phyloP scores from a whole-genome alignment of 2,329 filamentous ascomycete species.

The Herpotrichia juniperi region DNA sequence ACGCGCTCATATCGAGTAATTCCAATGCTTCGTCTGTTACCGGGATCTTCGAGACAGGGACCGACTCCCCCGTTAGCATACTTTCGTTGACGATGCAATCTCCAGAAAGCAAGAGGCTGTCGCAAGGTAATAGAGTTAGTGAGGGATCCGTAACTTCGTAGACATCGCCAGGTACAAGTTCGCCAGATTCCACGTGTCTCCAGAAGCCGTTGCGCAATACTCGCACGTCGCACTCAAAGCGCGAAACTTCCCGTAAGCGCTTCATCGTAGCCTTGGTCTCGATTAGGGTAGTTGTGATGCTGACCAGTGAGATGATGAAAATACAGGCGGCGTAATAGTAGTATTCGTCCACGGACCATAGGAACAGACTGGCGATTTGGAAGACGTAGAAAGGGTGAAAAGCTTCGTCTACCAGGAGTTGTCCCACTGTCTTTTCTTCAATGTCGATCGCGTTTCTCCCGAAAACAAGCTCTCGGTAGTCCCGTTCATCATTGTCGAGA shows the following conservation, averaged over 20 bases:
- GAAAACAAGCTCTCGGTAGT: slow-evolving; percentile 82
- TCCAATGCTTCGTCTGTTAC: slow-evolving; percentile 80
- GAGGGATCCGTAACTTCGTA: slow-evolving; percentile 97
- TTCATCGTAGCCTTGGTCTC: slow-evolving; percentile 94
- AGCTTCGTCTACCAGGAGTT: slow-evolving; percentile 90
- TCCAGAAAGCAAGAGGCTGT: slow-evolving; percentile 87
- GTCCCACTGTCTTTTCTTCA: slow-evolving; percentile 81
- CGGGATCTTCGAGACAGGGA: slow-evolving; percentile 92
- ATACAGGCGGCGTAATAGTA: slow-evolving; percentile 98
- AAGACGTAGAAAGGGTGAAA: slow-evolving; percentile 99
- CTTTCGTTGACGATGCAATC: slow-evolving; percentile 99
- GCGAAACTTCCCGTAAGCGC: slow-evolving; percentile 86
- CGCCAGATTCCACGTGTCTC: slow-evolving; percentile 83
- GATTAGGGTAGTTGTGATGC: slow-evolving; percentile 85
- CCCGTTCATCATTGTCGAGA: slow-evolving; percentile 87
- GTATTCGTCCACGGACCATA: slow-evolving; percentile 96
- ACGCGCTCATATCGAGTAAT: slow-evolving; percentile 76
- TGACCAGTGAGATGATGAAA: slow-evolving; percentile 90
- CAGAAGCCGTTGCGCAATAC: slow-evolving; percentile 95
- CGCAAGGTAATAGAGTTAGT: slow-evolving; percentile 85
- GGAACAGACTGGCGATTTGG: slow-evolving; percentile 88
- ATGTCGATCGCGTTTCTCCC: slow-evolving; percentile 92
- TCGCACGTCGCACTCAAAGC: slow-evolving; percentile 93
- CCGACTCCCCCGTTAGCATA: slow-evolving; percentile 97
- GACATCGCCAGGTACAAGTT: slow-evolving; percentile 92